Conservation (phyloP, 352 stramenopile genomes). For the Phytophthora pini region DNA sequence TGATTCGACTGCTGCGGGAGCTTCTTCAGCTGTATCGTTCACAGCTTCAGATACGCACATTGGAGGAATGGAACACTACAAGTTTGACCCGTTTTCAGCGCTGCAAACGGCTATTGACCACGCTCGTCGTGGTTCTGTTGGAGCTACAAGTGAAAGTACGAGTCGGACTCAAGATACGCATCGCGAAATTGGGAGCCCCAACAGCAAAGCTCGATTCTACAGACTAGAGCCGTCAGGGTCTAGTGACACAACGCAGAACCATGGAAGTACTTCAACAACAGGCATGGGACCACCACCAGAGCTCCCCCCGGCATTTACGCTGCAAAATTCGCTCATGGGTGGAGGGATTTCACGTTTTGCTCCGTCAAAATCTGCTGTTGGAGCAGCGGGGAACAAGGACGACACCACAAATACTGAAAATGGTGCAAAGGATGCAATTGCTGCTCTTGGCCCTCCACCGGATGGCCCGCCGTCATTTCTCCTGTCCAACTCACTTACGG, state of each 20-base stretch:
- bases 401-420: neutral
- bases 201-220: constrained; percentile 28
- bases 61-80: constrained; percentile 36
- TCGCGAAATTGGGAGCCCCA: constrained; percentile 21
- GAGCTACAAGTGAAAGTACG: neutral
- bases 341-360: constrained; percentile 64
- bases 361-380: neutral
- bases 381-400: neutral
- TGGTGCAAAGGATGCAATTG: constrained; percentile 4
- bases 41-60: constrained; percentile 11
- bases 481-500: constrained; percentile 25
- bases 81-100: constrained; percentile 66
- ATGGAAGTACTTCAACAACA: neutral
- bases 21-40: neutral
- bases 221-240: constrained; percentile 19
- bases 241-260: constrained; percentile 2
- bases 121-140: constrained; percentile 35
- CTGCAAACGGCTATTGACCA: constrained; percentile 67
- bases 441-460: constrained; percentile 24
- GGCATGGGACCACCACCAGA: constrained; percentile 49
- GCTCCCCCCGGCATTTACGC: constrained; percentile 53
- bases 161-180: constrained; percentile 3
- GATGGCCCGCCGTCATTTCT: constrained; percentile 25
- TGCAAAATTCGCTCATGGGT: constrained; percentile 79
- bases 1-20: neutral